These are phyloP conservation scores for Collybia mongolica DNA, from an alignment of 768 basidiomycete genomes.

Conservation along the genomic window DNA sequence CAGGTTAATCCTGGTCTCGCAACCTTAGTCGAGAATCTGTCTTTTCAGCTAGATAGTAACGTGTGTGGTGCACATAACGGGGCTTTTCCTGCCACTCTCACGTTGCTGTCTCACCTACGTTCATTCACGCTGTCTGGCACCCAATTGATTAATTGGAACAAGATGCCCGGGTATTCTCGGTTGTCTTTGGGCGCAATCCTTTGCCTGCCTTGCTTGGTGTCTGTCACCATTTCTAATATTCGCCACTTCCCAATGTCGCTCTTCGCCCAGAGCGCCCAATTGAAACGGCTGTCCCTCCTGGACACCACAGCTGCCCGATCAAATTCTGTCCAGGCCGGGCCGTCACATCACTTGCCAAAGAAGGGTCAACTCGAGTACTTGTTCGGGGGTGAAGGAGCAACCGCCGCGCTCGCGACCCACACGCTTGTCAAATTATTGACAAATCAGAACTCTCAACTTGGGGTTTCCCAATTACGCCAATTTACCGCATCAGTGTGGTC, in stretches of 20 bases:
- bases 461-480: background rate
- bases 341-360: background rate
- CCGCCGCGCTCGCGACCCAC: conserved; percentile 1
- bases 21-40: background rate
- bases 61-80: background rate
- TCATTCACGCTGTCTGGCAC: background rate
- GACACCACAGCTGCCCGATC: background rate
- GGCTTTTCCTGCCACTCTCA: background rate
- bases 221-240: background rate
- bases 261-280: background rate
- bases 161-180: background rate
- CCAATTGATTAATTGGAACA: background rate
- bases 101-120: background rate
- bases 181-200: background rate
- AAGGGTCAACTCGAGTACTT: background rate
- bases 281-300: background rate
- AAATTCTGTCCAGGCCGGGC: background rate
- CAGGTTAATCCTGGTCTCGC: background rate
- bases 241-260: background rate
- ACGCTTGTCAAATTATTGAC: conserved; percentile 1
- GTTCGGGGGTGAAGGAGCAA: background rate
- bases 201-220: background rate
- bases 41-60: background rate
- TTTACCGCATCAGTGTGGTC: conserved; percentile 2
- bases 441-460: background rate